Percentiles rank a stretch among this genome's conserved stretches.
These are phyloP conservation scores for Ogataea glucozyma DNA, from an alignment of 805 yeast genomes.

Conservation along the genomic window DNA sequence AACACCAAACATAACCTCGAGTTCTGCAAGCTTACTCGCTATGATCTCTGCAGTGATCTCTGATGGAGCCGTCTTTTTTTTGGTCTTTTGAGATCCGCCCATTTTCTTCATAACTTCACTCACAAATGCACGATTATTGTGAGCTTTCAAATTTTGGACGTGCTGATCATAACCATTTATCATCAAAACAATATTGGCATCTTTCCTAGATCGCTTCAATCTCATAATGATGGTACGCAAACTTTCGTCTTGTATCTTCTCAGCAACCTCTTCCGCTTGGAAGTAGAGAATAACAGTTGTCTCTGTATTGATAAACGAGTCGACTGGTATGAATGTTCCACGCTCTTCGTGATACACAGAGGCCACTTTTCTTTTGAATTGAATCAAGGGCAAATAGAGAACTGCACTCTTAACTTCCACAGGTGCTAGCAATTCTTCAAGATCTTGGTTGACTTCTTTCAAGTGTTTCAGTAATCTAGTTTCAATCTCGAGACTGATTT, in stretches of 20 bases:
- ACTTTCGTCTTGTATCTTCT: conserved; percentile 32
- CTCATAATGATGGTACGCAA: conserved; percentile 25
- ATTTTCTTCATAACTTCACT: conserved; percentile 26
- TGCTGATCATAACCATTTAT: conserved; percentile 51
- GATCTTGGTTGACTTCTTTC: conserved; percentile 27
- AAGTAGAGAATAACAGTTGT: conserved; percentile 45
- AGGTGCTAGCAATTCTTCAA: conserved; percentile 16
- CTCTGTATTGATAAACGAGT: conserved; percentile 42
- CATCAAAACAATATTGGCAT: conserved; percentile 42
- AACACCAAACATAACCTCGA: conserved; percentile 48
- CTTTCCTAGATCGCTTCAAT: conserved; percentile 25
- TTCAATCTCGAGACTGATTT: conserved; percentile 51
- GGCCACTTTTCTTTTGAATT: conserved; percentile 51
- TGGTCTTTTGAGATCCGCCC: conserved; percentile 14
- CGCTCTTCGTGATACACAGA: conserved; percentile 49
- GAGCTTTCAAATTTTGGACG: conserved; percentile 43
- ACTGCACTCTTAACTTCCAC: conserved; percentile 23
- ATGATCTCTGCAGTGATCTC: conserved; percentile 13
- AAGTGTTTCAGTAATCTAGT: conserved; percentile 31
- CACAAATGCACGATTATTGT: conserved; percentile 48
- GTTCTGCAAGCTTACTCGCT: conserved; percentile 37
- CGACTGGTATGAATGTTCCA: conserved; percentile 58
- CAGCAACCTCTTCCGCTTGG: conserved; percentile 47
- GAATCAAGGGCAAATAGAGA: conserved; percentile 44
- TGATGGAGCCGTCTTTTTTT: conserved; percentile 11